These are phyloP conservation scores for Borovskyia barvae DNA, from an alignment of 208 protist genomes.

Conservation along the genomic window DNA sequence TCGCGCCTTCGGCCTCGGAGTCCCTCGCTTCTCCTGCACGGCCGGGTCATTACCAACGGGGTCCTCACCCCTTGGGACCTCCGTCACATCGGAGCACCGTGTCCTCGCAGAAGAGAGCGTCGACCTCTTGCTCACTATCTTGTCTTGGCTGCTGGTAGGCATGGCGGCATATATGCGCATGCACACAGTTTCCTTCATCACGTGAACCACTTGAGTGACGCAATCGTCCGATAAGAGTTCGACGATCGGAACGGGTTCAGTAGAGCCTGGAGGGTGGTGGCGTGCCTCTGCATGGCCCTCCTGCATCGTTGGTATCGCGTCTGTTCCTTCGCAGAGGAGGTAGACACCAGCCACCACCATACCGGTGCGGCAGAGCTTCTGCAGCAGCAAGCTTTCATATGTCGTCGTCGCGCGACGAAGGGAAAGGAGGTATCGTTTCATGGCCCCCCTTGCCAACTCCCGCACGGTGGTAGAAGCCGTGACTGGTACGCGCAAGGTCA, in stretches of 20 bases:
- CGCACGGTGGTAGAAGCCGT: conserved; percentile 59
- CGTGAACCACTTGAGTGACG: conserved; percentile 60
- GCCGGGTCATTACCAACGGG: no score
- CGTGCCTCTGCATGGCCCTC: no score
- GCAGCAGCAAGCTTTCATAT: not conserved
- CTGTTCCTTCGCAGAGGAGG: conserved; percentile 1
- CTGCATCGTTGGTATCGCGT: not conserved
- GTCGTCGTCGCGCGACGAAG: conserved; percentile 21
- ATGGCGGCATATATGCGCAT: conserved; percentile 39
- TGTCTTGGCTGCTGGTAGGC: not conserved
- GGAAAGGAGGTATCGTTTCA: conserved; percentile 63
- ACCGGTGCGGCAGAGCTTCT: conserved; percentile 10
- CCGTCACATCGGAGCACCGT: no score
- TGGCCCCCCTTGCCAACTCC: conserved; percentile 76
- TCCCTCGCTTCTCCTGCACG: no score
- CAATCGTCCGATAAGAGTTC: conserved; percentile 80
- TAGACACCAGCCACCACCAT: conserved; percentile 23
- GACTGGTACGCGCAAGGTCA: conserved; percentile 76
- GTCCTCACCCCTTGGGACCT: no score
- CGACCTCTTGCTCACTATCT: not conserved
- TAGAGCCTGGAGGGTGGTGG: no score
- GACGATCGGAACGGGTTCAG: conserved; percentile 4
- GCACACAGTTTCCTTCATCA: conserved; percentile 71
- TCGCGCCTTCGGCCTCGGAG: no score
- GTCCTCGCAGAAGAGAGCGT: not conserved